phyloP scores from a whole-genome alignment of 352 stramenopile genomes.

The Globisporangium nunn region DNA sequence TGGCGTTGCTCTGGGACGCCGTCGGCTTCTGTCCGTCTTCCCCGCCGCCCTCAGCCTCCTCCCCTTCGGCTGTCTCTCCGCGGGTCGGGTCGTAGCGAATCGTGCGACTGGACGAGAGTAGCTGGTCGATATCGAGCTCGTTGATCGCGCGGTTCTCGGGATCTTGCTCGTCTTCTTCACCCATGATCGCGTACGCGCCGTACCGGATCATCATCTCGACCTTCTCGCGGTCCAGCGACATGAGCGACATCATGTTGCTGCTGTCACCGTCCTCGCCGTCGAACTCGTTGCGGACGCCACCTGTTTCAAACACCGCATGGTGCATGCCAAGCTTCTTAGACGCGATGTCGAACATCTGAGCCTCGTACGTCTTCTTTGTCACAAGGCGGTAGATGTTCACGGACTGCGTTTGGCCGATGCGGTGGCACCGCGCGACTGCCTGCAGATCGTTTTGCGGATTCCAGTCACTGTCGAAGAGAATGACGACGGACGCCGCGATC shows the following conservation, averaged over 20 bases:
- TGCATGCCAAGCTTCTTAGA: conserved; percentile 98
- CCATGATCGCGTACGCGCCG: conserved; percentile 96
- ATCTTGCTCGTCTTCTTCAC: conserved; percentile 94
- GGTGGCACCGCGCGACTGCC: conserved; percentile 96
- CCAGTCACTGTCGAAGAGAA: conserved; percentile 95
- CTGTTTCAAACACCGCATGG: conserved; percentile 96
- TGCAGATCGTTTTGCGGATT: conserved; percentile 99
- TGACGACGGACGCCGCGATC: conserved; percentile 82
- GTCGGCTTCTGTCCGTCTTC: conserved; percentile 24
- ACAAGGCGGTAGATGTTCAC: conserved; percentile 99
- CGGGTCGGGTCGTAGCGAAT: conserved; percentile 83
- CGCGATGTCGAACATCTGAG: conserved; percentile 99
- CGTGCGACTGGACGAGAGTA: conserved; percentile 79
- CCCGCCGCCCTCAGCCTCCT: conserved; percentile 26
- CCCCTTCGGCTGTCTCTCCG: conserved; percentile 30
- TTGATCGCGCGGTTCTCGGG: conserved; percentile 86
- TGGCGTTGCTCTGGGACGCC: conserved; percentile 44
- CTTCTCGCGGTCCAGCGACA: conserved; percentile 95
- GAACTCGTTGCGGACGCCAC: conserved; percentile 89
- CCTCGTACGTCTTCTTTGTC: conserved; percentile 98
- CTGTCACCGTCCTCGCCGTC: conserved; percentile 92
- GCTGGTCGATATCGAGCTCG: conserved; percentile 85
- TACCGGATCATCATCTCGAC: conserved; percentile 97
- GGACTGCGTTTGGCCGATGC: conserved; percentile 99
- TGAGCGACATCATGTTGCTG: conserved; percentile 88